phyloP scores from a whole-genome alignment of 768 basidiomycete genomes.

The Serendipita sp. region DNA sequence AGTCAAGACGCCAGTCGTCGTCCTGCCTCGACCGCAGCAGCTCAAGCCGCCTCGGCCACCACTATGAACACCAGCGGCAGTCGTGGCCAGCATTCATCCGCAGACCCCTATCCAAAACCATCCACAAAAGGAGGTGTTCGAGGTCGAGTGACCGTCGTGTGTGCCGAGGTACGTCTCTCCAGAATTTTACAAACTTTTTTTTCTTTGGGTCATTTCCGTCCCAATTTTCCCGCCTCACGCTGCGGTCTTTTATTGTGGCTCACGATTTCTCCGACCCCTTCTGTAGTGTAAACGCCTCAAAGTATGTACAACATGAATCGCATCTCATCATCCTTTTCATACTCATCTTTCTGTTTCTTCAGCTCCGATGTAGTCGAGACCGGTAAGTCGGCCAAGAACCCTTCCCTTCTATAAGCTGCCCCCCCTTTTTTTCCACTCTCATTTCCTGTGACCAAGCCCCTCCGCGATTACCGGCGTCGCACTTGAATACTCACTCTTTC shows the following conservation, averaged over 20 bases:
- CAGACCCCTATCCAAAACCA: background rate
- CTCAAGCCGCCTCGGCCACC: background rate
- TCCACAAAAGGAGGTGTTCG: conserved; percentile 4
- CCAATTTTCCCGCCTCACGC: background rate
- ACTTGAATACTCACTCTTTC: background rate
- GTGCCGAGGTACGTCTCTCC: conserved; percentile 1
- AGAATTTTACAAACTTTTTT: background rate
- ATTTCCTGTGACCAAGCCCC: background rate
- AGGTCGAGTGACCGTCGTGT: background rate
- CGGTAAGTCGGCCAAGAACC: background rate
- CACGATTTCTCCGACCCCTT: background rate
- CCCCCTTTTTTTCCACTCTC: background rate
- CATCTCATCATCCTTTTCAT: background rate
- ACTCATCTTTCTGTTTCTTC: background rate
- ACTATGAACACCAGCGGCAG: background rate
- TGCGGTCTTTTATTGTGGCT: background rate
- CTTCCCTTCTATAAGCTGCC: no score
- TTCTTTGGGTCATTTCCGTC: background rate
- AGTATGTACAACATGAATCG: background rate
- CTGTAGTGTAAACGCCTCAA: conserved; percentile 1
- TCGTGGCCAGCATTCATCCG: background rate
- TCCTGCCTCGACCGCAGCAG: background rate
- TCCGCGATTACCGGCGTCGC: background rate
- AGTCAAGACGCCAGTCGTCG: background rate
- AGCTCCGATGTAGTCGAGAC: conserved; percentile 5